These are phyloP conservation scores for Wickerhamiella australiensis DNA, from an alignment of 805 yeast species.

Conservation along the genomic window DNA sequence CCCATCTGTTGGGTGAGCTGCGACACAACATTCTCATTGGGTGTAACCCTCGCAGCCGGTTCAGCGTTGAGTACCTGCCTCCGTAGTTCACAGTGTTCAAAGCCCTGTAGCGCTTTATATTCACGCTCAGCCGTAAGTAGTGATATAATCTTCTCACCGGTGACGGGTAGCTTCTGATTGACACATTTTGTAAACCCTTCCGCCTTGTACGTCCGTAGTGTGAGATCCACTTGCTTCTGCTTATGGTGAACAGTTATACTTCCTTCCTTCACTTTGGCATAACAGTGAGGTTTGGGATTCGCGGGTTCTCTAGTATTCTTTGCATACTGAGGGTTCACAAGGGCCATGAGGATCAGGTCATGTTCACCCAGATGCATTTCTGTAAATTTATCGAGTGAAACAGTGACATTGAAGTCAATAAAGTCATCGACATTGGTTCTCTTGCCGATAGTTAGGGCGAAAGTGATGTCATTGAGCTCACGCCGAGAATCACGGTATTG, in stretches of 20 bases:
- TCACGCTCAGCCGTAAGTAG: conserved; percentile 92
- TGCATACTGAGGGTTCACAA: conserved; percentile 25
- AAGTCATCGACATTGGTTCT: conserved; percentile 76
- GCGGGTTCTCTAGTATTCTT: neutral
- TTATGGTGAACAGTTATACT: conserved; percentile 34
- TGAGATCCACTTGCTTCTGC: conserved; percentile 54
- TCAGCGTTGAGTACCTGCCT: conserved; percentile 52
- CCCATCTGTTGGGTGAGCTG: conserved; percentile 39
- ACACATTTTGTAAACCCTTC: conserved; percentile 41
- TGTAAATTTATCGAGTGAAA: conserved; percentile 39
- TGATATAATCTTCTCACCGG: conserved; percentile 65
- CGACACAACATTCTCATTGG: conserved; percentile 29
- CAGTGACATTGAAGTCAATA: conserved; percentile 71
- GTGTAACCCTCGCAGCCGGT: conserved; percentile 36
- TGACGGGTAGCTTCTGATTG: conserved; percentile 50
- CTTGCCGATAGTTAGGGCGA: conserved; percentile 60
- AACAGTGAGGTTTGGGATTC: conserved; percentile 36
- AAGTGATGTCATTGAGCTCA: conserved; percentile 39
- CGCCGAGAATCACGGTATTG: conserved; percentile 47
- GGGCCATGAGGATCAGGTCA: conserved; percentile 55
- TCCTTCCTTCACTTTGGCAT: conserved; percentile 63
- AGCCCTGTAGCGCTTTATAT: conserved; percentile 67
- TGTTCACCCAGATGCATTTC: conserved; percentile 55
- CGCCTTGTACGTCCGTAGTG: conserved; percentile 48
- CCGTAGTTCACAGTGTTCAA: conserved; percentile 70